phyloP scores from a whole-genome alignment of 2,329 filamentous ascomycete genomes.

The Balansia obtecta region DNA sequence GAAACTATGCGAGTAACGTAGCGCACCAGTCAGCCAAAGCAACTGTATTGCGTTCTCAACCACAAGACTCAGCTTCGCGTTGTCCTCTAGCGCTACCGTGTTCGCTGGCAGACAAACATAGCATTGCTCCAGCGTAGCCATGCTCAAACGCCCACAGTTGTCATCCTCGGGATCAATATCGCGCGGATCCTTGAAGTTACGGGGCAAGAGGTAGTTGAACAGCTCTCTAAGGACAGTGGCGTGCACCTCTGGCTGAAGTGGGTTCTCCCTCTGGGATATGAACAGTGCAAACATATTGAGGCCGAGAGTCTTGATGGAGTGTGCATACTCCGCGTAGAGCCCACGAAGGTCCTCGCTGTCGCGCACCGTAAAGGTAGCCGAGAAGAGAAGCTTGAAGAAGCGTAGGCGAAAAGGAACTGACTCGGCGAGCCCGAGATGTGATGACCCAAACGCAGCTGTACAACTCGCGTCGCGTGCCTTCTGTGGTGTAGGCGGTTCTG shows the following conservation, averaged over 20 bases:
- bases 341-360: constrained; percentile 30
- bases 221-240: constrained; percentile 33
- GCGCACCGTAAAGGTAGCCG: constrained; percentile 33
- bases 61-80: constrained; percentile 58
- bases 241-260: constrained; percentile 25
- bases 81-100: constrained; percentile 48
- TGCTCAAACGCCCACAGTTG: constrained; percentile 26
- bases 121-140: constrained; percentile 37
- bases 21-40: constrained; percentile 25
- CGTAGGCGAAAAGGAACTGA: constrained; percentile 51
- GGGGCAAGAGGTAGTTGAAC: constrained; percentile 31
- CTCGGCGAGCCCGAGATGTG: constrained; percentile 27
- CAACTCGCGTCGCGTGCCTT: constrained; percentile 19
- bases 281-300: constrained; percentile 45
- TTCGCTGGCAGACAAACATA: constrained; percentile 57
- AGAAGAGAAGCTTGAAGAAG: constrained; percentile 44
- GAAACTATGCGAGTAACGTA: constrained; percentile 24
- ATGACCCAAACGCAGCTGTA: constrained; percentile 10
- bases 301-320: constrained; percentile 44
- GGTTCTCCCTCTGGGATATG: constrained; percentile 23
- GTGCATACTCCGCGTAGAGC: constrained; percentile 47
- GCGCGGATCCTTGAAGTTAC: constrained; percentile 27
- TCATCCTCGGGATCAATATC: constrained; percentile 25
- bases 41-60: constrained; percentile 53
- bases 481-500: constrained; percentile 33